Evolutionary conservation across 2,329 filamentous ascomycete species (phyloP).

Genomic region (Alternaria arborescens): DNA sequence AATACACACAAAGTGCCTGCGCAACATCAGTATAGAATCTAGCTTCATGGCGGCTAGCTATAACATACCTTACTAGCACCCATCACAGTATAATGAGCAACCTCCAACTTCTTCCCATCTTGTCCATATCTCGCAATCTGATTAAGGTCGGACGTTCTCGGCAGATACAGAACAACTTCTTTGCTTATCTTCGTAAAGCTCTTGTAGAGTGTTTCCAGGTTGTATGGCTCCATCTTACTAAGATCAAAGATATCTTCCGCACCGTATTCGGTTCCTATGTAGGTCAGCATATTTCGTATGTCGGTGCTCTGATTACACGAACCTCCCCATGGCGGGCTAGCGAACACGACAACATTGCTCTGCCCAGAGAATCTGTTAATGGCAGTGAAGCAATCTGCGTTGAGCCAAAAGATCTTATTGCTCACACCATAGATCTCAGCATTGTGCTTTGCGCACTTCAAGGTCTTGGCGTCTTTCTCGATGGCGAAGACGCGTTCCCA

Average conservation of each 20-base stretch:
- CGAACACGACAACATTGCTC: conserved; percentile 69
- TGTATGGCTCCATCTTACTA: conserved; percentile 87
- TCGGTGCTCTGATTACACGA: conserved; percentile 31
- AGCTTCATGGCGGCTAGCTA: background rate
- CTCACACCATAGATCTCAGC: conserved; percentile 83
- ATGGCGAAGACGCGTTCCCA: conserved; percentile 89
- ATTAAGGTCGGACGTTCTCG: conserved; percentile 62
- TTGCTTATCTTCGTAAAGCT: conserved; percentile 52
- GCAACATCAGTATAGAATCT: background rate
- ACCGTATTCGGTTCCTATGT: conserved; percentile 68
- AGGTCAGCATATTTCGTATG: conserved; percentile 12
- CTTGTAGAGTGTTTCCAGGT: conserved; percentile 55
- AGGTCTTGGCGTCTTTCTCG: conserved; percentile 79
- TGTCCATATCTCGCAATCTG: conserved; percentile 48
- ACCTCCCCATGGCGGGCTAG: conserved; percentile 79
- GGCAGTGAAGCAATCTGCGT: conserved; percentile 85
- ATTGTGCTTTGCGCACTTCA: conserved; percentile 93
- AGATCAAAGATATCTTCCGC: conserved; percentile 80
- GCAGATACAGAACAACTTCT: conserved; percentile 79
- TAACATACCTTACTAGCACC: conserved; percentile 80
- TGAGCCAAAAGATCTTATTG: conserved; percentile 82
- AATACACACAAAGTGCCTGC: conserved; percentile 66
- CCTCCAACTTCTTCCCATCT: conserved; percentile 46
- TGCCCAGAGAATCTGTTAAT: conserved; percentile 63
- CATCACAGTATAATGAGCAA: conserved; percentile 84